Evolutionary conservation across 2,329 filamentous ascomycete species (phyloP).

Genomic region (Corniculantispora saksenae): DNA sequence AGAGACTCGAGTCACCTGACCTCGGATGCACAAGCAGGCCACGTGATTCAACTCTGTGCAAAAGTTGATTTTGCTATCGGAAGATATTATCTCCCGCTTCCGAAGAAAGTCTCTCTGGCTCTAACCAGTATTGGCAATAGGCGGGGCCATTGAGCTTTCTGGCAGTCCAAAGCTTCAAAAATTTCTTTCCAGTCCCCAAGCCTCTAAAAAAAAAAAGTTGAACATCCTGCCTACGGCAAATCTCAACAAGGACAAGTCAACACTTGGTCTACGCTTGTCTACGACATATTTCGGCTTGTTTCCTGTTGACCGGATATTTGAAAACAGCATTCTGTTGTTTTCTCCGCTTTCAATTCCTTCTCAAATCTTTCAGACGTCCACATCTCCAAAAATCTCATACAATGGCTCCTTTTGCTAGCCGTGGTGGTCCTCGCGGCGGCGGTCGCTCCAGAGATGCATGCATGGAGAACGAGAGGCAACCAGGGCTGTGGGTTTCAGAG

Average conservation of each 20-base stretch:
- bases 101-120: not conserved
- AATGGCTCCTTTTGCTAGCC: constrained; percentile 30
- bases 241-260: constrained; percentile 20
- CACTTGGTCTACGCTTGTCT: constrained; percentile 15
- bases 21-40: not conserved
- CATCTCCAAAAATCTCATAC: constrained; percentile 3
- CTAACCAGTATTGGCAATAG: constrained; percentile 16
- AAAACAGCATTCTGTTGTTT: constrained; percentile 21
- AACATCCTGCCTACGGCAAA: constrained; percentile 31
- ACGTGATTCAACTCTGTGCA: not conserved
- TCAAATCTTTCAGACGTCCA: constrained; percentile 9
- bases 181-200: constrained; percentile 33
- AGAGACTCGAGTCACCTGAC: not conserved
- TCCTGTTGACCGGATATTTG: not conserved
- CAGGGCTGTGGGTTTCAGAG: no score
- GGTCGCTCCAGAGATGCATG: no score
- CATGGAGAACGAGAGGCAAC: no score
- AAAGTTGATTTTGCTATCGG: constrained; percentile 7
- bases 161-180: constrained; percentile 38
- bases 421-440: constrained; percentile 30
- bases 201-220: constrained; percentile 22
- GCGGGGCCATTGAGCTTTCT: constrained; percentile 20
- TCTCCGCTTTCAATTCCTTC: constrained; percentile 25
- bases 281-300: constrained; percentile 11
- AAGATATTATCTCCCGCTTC: constrained; percentile 8